These are phyloP conservation scores for Monilinia laxa DNA, from an alignment of 2,329 filamentous ascomycete species.

Conservation along the genomic window DNA sequence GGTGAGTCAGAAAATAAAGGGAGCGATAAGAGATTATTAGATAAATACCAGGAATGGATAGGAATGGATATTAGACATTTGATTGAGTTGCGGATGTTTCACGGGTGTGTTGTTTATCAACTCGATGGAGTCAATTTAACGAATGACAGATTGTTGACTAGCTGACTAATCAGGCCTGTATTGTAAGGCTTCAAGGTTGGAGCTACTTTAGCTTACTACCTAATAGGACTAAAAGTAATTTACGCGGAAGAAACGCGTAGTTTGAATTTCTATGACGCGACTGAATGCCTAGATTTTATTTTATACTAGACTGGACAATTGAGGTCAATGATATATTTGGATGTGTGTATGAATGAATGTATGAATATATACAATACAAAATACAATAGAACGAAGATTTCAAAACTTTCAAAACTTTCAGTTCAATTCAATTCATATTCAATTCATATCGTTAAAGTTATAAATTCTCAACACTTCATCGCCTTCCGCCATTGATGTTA, in stretches of 20 bases:
- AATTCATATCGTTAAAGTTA: background rate
- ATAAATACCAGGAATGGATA: background rate
- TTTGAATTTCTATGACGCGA: constrained; percentile 10
- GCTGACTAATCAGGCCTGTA: background rate
- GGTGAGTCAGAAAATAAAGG: constrained; percentile 13
- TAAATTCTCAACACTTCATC: background rate
- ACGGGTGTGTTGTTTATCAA: background rate
- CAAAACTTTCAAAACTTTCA: too few relatives aligned
- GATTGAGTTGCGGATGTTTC: too few relatives aligned
- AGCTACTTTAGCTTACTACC: too few relatives aligned
- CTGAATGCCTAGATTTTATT: background rate
- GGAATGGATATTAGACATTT: too few relatives aligned
- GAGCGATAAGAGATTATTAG: constrained; percentile 5
- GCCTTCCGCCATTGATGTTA: background rate
- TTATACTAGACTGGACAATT: background rate
- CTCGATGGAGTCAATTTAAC: background rate
- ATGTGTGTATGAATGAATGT: background rate
- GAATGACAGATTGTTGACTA: too few relatives aligned
- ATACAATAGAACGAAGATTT: background rate
- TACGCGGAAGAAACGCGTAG: constrained; percentile 14
- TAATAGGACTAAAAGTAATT: background rate
- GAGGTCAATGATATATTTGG: background rate
- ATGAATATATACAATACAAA: background rate
- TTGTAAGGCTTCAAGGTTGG: too few relatives aligned
- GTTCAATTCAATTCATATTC: background rate